phyloP scores from a whole-genome alignment of 345 rosid species.

The Ricinus communis region DNA sequence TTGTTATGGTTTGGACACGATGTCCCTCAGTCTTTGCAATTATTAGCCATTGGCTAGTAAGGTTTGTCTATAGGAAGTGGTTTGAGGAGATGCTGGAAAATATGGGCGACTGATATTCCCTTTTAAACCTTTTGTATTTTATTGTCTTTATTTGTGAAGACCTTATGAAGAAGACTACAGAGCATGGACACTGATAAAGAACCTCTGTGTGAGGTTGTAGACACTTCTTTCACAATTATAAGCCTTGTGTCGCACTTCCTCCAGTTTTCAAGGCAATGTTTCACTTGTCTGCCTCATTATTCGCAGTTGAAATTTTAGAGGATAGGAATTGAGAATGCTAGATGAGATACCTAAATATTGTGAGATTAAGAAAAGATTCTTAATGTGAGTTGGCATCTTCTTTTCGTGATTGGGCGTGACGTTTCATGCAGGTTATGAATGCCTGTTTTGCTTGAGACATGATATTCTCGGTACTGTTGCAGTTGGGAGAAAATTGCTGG shows the following conservation, averaged over 20 bases:
- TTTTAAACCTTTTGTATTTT: neutral
- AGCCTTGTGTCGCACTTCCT: no score
- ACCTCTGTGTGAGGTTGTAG: no score
- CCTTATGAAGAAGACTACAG: no score
- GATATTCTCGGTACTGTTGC: conserved; percentile 6
- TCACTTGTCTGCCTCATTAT: neutral
- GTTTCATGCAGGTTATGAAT: conserved; percentile 13
- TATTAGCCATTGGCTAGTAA: neutral
- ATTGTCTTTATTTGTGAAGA: no score
- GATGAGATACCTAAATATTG: neutral
- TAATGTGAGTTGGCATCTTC: conserved; percentile 5
- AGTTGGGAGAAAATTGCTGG: conserved; percentile 2
- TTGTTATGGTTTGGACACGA: no score
- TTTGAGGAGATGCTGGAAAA: neutral
- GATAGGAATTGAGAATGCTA: conserved; percentile 1
- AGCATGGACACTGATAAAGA: no score
- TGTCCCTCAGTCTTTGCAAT: neutral
- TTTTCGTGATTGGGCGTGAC: conserved; percentile 2
- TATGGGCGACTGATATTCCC: no score
- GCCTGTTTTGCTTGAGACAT: conserved; percentile 4
- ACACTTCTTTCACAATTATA: no score
- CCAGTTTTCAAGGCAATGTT: neutral
- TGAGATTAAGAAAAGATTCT: neutral
- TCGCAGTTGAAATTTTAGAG: neutral
- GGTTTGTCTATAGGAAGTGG: neutral